Conservation (phyloP, 164 flowering plant genomes). For the Taxillus chinensis region DNA sequence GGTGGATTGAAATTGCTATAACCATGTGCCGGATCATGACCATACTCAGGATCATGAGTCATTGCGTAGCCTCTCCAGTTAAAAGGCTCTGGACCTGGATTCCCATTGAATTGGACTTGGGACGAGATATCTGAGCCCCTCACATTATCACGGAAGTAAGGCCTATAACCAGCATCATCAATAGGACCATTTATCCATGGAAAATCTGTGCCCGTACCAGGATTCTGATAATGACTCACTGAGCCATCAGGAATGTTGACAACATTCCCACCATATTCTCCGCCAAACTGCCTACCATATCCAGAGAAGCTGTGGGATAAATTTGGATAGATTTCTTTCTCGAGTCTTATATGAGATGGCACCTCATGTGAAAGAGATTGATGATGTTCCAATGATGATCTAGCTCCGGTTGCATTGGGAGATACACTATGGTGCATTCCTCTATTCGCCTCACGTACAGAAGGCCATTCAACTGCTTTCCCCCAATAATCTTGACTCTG, state of each 20-base stretch:
- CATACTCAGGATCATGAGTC: slow-evolving; percentile 16
- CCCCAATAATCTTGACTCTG: slow-evolving; percentile 8
- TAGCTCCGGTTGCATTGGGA: not conserved
- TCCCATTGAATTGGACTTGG: slow-evolving; percentile 27
- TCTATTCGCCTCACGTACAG: not conserved
- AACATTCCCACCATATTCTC: slow-evolving; percentile 11
- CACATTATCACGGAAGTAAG: slow-evolving; percentile 7
- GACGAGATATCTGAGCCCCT: slow-evolving; percentile 10
- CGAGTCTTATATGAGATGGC: not conserved
- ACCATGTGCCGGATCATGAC: no score
- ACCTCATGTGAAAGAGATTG: not conserved
- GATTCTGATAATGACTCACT: slow-evolving; percentile 18
- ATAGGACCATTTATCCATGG: slow-evolving; percentile 8
- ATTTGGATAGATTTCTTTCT: not conserved
- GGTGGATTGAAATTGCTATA: slow-evolving; percentile 11
- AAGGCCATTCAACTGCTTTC: not conserved
- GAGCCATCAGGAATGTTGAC: slow-evolving; percentile 12
- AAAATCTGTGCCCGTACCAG: slow-evolving; percentile 1
- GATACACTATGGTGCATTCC: not conserved
- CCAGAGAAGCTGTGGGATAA: slow-evolving; percentile 6
- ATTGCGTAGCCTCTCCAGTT: slow-evolving; percentile 10
- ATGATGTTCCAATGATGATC: not conserved
- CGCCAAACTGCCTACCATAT: slow-evolving; percentile 8
- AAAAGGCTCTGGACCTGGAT: slow-evolving; percentile 10
- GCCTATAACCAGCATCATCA: slow-evolving; percentile 8